These are phyloP conservation scores for Diplodia seriata DNA, from an alignment of 2,329 filamentous ascomycete genomes.

Conservation along the genomic window DNA sequence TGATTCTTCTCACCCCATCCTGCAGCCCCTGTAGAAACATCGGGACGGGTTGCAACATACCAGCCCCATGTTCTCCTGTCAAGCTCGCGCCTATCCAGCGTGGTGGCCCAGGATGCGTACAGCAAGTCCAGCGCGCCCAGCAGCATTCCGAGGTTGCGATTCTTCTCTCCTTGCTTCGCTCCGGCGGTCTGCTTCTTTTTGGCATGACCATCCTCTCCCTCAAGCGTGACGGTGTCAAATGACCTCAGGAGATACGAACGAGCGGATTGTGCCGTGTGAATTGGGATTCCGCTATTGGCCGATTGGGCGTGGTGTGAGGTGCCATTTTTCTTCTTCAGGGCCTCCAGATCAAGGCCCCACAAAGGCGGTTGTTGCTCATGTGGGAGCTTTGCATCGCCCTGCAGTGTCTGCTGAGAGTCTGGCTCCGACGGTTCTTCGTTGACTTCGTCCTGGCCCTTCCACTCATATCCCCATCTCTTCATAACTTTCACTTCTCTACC, in stretches of 20 bases:
- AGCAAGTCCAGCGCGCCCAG: conserved; percentile 75
- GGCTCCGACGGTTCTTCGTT: conserved; percentile 24
- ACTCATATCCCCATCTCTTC: conserved; percentile 77
- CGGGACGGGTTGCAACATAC: conserved; percentile 79
- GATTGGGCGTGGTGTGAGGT: conserved; percentile 37
- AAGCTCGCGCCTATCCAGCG: conserved; percentile 69
- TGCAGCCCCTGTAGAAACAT: conserved; percentile 73
- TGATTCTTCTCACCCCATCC: conserved; percentile 85
- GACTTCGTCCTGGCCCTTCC: conserved; percentile 44
- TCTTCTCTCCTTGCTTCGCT: conserved; percentile 65
- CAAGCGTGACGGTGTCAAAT: conserved; percentile 51
- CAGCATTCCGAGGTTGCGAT: conserved; percentile 72
- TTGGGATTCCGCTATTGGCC: conserved; percentile 63
- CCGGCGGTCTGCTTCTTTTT: conserved; percentile 62
- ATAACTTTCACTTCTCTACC: conserved; percentile 76
- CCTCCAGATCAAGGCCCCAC: conserved; percentile 66
- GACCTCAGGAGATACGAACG: conserved; percentile 63
- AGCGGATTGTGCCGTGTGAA: conserved; percentile 76
- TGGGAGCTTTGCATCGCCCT: conserved; percentile 32
- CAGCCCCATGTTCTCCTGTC: conserved; percentile 80
- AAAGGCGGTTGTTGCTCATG: conserved; percentile 56
- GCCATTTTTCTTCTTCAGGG: conserved; percentile 56
- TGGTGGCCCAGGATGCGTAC: conserved; percentile 75
- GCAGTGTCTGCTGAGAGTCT: conserved; percentile 39
- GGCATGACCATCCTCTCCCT: conserved; percentile 36